Conservation (phyloP, 148 eudicot species). For the Arbutus unedo region DNA sequence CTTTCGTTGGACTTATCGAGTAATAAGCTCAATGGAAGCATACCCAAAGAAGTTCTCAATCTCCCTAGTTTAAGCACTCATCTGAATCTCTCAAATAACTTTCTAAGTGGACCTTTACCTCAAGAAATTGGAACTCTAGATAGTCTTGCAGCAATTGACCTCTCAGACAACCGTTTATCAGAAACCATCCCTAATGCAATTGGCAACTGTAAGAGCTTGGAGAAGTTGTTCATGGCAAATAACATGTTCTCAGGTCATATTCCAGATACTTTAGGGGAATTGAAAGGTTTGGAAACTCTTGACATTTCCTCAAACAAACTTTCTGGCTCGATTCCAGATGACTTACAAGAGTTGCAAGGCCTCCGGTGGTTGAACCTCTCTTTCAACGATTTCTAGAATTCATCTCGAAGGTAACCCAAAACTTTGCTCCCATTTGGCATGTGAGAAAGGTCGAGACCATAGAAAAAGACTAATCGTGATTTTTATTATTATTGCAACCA, state of each 20-base stretch:
- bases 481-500: neutral
- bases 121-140: constrained; percentile 31
- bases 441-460: constrained; percentile 8
- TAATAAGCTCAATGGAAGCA: constrained; percentile 47
- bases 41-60: constrained; percentile 37
- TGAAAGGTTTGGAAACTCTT: constrained; percentile 35
- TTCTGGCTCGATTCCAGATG: constrained; percentile 36
- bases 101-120: constrained; percentile 44
- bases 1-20: constrained; percentile 39
- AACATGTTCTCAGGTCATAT: constrained; percentile 43
- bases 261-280: constrained; percentile 35
- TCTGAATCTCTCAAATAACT: constrained; percentile 45
- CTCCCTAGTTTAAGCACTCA: constrained; percentile 25
- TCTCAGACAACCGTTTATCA: constrained; percentile 41
- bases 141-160: constrained; percentile 28
- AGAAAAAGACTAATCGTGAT: neutral
- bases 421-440: constrained; percentile 25
- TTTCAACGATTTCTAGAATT: constrained; percentile 33
- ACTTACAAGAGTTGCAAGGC: constrained; percentile 24
- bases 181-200: constrained; percentile 44
- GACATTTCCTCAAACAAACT: constrained; percentile 51
- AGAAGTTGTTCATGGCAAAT: constrained; percentile 29
- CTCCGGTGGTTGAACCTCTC: constrained; percentile 45
- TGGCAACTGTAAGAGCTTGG: constrained; percentile 43
- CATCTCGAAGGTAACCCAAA: constrained; percentile 43